Evolutionary conservation across 2,329 filamentous ascomycete genomes (phyloP).

Genomic region (Neofusicoccum laricinum): DNA sequence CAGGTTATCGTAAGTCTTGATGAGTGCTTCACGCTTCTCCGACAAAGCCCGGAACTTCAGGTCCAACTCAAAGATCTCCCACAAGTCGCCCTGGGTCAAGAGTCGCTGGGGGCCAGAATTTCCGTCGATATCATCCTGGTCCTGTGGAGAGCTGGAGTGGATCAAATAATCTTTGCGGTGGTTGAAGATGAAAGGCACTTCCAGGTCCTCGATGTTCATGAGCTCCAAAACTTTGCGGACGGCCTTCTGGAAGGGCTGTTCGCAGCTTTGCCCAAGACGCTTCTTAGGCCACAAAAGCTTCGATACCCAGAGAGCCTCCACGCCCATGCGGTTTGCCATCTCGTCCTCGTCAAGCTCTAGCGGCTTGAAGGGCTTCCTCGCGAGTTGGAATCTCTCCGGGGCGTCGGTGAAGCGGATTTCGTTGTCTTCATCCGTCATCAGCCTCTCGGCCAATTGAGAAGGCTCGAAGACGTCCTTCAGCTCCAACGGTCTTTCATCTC

Average conservation of each 20-base stretch:
- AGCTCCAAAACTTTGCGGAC: constrained; percentile 93
- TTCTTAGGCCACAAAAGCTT: constrained; percentile 89
- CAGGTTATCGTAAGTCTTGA: constrained; percentile 73
- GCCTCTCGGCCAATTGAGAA: constrained; percentile 87
- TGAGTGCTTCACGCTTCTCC: constrained; percentile 84
- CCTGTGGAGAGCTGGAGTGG: constrained; percentile 68
- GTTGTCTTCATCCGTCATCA: constrained; percentile 95
- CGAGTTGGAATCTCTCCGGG: constrained; percentile 90
- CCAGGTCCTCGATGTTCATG: constrained; percentile 89
- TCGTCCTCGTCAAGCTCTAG: constrained; percentile 78
- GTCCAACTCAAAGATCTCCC: constrained; percentile 92
- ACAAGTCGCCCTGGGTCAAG: constrained; percentile 86
- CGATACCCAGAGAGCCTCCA: constrained; percentile 90
- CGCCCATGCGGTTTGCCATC: constrained; percentile 59
- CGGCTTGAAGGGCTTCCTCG: constrained; percentile 83
- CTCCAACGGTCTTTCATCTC: constrained; percentile 80
- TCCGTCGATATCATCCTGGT: constrained; percentile 65
- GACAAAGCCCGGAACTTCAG: constrained; percentile 91
- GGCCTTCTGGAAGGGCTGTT: constrained; percentile 79
- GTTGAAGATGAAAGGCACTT: constrained; percentile 97
- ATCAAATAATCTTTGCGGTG: constrained; percentile 98
- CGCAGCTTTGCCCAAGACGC: constrained; percentile 66
- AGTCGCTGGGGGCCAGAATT: constrained; percentile 80
- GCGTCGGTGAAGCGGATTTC: constrained; percentile 83
- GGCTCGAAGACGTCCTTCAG: constrained; percentile 98